phyloP scores from a whole-genome alignment of 2,329 filamentous ascomycete genomes.

The Aureobasidium lini region DNA sequence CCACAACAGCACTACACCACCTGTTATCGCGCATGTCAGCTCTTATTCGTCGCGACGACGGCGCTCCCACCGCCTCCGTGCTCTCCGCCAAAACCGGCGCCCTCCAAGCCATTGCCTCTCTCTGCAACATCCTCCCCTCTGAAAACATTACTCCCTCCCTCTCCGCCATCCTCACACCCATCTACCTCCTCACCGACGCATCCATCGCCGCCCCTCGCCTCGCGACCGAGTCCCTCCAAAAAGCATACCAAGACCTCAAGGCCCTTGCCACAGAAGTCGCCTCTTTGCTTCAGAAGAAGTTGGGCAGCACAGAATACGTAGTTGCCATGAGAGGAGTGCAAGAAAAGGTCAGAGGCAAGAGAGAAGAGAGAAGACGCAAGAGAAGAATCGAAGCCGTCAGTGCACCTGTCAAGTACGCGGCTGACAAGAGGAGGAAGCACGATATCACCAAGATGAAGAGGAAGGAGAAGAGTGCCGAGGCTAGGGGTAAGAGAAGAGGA shows the following conservation, averaged over 20 bases:
- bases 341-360: slow-evolving; percentile 60
- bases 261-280: slow-evolving; percentile 69
- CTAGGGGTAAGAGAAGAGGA: slow-evolving; percentile 63
- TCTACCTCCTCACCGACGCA: slow-evolving; percentile 79
- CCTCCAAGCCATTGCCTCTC: slow-evolving; percentile 64
- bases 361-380: slow-evolving; percentile 72
- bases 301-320: slow-evolving; percentile 77
- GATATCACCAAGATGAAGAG: slow-evolving; percentile 77
- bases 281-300: slow-evolving; percentile 72
- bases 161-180: slow-evolving; percentile 55
- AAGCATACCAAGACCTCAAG: slow-evolving; percentile 62
- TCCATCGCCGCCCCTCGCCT: slow-evolving; percentile 49
- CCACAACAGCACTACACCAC: slow-evolving; percentile 56
- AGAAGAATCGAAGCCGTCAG: slow-evolving; percentile 80
- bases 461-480: slow-evolving; percentile 69
- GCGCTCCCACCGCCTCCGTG: slow-evolving; percentile 50
- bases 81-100: slow-evolving; percentile 69
- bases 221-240: slow-evolving; percentile 59
- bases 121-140: slow-evolving; percentile 55
- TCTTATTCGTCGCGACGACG: slow-evolving; percentile 64
- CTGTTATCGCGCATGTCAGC: slow-evolving; percentile 72
- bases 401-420: slow-evolving; percentile 69
- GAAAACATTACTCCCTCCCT: slow-evolving; percentile 56
- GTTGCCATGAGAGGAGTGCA: slow-evolving; percentile 64
- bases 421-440: slow-evolving; percentile 73